Evolutionary conservation across 805 yeast species (phyloP), one percentile per base, ranked within the genome.

Genomic region (Sporopachydermia lactativora): DNA sequence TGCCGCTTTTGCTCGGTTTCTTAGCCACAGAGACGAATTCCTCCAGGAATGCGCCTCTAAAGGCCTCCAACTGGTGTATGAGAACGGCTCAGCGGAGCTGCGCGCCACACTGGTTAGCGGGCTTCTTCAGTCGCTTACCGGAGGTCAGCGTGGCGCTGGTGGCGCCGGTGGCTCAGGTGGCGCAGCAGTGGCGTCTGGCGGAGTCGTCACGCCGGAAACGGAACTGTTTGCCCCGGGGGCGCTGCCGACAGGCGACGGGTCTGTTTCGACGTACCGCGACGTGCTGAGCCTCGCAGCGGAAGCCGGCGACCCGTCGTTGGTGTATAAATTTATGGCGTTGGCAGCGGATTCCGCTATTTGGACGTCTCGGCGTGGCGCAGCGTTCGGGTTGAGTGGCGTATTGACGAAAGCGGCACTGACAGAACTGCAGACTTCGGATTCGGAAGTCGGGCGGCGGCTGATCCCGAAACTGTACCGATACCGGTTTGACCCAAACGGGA

Each of bases 281-380:
- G 83, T 89, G 19, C 65, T 89, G 49, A 82, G 66, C 50, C 64
- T 89, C 39, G 96, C 98, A 0, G 75, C 92, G 1, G 98, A 89
- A 53, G 94, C 86, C 5, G 97, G 97, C 18, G 96, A 89, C 58
- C 95, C 97, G 11, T 73, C 92, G 48, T 69, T 89, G 47, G 96
- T 89, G 3, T 89, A 89, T 59, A 83, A 85, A 53, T 89, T 89
- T 55, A 85, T 89, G 96, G 77, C 95, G 0, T 61, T 89, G 42
- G 94, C 96, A 0, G 79, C 83, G 46, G 79, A 78, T 40, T 83
- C 95, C 0, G 77, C 92, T 0, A 59, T 88, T 15, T 89, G 98
- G 98, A 73, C 94, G 0, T 82, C 96, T 0, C 68, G 95, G 54
- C 83, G 82, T 48, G 98, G 97, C 40, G 76, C 86, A 51, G 97